Evolutionary conservation across 2,329 filamentous ascomycete genomes (phyloP).

Genomic region (Orbilia blumenaviensis): DNA sequence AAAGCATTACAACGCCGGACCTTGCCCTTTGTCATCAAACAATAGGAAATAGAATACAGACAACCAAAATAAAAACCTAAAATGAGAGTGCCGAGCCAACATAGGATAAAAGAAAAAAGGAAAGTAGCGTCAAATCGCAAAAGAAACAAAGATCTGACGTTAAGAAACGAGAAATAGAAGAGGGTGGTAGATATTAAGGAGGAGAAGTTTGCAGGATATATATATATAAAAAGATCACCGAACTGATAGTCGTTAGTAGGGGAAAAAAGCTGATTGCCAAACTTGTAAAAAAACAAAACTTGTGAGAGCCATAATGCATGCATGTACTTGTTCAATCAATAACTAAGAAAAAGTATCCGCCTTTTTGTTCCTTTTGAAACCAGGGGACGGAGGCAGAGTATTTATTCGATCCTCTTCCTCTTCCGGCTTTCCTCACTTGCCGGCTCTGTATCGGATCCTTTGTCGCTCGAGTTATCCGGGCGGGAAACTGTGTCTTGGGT

Average conservation of each 20-base stretch:
- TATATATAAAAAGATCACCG: neutral
- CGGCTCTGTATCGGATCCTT: slow-evolving; percentile 44
- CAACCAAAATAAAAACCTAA: slow-evolving; percentile 9
- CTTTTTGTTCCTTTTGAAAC: neutral
- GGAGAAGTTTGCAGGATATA: slow-evolving; percentile 11
- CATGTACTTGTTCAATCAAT: neutral
- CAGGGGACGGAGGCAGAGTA: neutral
- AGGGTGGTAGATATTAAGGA: slow-evolving; percentile 8
- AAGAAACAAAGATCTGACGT: neutral
- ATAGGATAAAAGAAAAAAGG: neutral
- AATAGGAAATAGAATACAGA: slow-evolving; percentile 3
- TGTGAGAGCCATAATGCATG: neutral
- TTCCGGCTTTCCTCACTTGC: slow-evolving; percentile 45
- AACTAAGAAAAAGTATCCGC: neutral
- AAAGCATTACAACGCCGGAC: slow-evolving; percentile 43
- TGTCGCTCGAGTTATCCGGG: slow-evolving; percentile 48
- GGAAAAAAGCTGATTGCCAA: neutral
- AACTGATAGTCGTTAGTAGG: slow-evolving; percentile 4
- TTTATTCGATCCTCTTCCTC: slow-evolving; percentile 46
- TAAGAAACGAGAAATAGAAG: neutral
- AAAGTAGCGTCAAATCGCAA: slow-evolving; percentile 11
- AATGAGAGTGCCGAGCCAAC: slow-evolving; percentile 11
- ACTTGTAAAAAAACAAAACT: neutral
- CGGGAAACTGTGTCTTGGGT: slow-evolving; percentile 35
- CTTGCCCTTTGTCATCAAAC: slow-evolving; percentile 41